A percentile compares a stretch with the other conserved stretches of the same genome.
phyloP scores from a whole-genome alignment of 2,329 filamentous ascomycete genomes.

The Hymenoscyphus infarciens region DNA sequence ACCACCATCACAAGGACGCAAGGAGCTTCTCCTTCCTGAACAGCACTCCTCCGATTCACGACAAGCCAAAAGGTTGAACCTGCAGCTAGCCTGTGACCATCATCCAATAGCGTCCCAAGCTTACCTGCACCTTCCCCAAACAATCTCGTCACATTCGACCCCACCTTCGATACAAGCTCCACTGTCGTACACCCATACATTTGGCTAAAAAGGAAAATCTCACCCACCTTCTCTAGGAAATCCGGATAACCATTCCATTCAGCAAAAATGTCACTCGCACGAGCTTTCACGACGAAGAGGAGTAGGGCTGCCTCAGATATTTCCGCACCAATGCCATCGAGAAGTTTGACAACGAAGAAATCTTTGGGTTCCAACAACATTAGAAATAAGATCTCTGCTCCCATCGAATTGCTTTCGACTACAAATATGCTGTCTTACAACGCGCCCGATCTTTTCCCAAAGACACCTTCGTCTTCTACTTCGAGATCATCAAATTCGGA shows the following conservation, averaged over 20 bases:
- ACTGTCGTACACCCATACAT: constrained; percentile 10
- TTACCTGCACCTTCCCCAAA: constrained; percentile 18
- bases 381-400: constrained; percentile 74
- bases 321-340: constrained; percentile 24
- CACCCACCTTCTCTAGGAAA: constrained; percentile 15
- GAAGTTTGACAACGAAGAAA: constrained; percentile 31
- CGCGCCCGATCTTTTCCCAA: constrained; percentile 70
- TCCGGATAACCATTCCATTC: constrained; percentile 14
- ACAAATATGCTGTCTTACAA: constrained; percentile 97
- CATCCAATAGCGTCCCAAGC: constrained; percentile 16
- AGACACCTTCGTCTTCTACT: constrained; percentile 15
- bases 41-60: background rate
- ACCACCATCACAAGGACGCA: constrained; percentile 3
- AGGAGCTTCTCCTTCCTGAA: constrained; percentile 8
- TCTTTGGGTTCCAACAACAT: constrained; percentile 28
- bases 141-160: constrained; percentile 23
- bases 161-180: constrained; percentile 17
- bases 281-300: constrained; percentile 70
- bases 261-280: constrained; percentile 53
- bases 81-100: constrained; percentile 19
- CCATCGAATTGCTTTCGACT: constrained; percentile 83
- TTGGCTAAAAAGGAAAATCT: constrained; percentile 13
- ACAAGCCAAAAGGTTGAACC: constrained; percentile 14
- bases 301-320: constrained; percentile 45
- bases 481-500: constrained; percentile 48